Conservation (phyloP, 1,284 basidiomycete genomes). For the Cutaneotrichosporon dermatis region DNA sequence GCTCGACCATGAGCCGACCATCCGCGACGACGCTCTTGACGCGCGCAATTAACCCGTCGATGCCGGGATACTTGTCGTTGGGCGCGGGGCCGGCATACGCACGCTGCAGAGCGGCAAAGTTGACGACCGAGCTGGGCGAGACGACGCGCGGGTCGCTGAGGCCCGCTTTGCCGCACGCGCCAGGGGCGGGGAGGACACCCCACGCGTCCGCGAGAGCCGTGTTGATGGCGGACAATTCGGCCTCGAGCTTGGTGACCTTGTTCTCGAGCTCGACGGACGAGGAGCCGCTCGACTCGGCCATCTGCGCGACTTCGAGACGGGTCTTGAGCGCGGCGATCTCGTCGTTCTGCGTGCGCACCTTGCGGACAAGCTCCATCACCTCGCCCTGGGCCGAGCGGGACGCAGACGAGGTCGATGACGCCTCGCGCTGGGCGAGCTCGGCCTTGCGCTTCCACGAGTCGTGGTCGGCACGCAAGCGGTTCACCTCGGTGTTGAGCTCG, state of each 20-base stretch:
- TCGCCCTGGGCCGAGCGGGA: slow-evolving; percentile 8
- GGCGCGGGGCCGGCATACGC: slow-evolving; percentile 35
- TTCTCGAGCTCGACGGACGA: slow-evolving; percentile 16
- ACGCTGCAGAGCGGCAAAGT: slow-evolving; percentile 45
- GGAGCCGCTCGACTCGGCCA: background rate
- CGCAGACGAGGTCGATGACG: background rate
- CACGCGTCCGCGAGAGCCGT: slow-evolving; percentile 68
- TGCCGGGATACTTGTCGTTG: slow-evolving; percentile 39
- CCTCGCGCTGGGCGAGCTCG: slow-evolving; percentile 49
- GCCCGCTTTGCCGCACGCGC: slow-evolving; percentile 62
- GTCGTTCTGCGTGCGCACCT: slow-evolving; percentile 30
- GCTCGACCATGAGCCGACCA: slow-evolving; percentile 73
- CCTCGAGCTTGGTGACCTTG: slow-evolving; percentile 28
- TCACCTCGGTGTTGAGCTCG: slow-evolving; percentile 57
- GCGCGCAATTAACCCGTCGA: slow-evolving; percentile 68
- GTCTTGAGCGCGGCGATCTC: slow-evolving; percentile 16
- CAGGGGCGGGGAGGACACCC: slow-evolving; percentile 70
- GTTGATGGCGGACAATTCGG: slow-evolving; percentile 59
- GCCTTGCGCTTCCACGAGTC: slow-evolving; percentile 56
- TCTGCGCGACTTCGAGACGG: background rate
- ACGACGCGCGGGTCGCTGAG: slow-evolving; percentile 57
- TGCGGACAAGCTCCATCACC: slow-evolving; percentile 14
- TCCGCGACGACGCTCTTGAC: slow-evolving; percentile 74
- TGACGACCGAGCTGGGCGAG: slow-evolving; percentile 44
- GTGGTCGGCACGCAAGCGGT: slow-evolving; percentile 56